Conservation (phyloP, 164 flowering plant genomes). For the Tinospora cordifolia region DNA sequence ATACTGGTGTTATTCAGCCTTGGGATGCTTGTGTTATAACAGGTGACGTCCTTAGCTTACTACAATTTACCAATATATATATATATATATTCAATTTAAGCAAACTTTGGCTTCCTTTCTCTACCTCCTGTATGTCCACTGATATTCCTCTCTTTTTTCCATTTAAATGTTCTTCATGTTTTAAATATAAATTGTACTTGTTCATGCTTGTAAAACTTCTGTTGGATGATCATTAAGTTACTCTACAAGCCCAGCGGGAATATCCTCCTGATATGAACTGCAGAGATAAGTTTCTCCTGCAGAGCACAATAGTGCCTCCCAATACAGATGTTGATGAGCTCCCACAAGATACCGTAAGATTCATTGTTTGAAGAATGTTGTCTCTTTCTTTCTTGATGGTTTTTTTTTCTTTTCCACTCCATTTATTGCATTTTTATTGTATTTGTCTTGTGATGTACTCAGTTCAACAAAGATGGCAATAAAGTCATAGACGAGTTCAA, state of each 20-base stretch:
- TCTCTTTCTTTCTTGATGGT: neutral
- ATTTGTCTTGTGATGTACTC: constrained; percentile 10
- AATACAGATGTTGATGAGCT: constrained; percentile 67
- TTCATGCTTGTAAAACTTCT: constrained; percentile 5
- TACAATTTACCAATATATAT: neutral
- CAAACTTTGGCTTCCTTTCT: neutral
- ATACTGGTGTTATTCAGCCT: constrained; percentile 75
- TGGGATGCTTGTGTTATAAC: constrained; percentile 76
- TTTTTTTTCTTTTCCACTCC: constrained; percentile 2
- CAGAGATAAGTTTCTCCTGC: constrained; percentile 90
- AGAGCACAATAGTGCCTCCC: constrained; percentile 64
- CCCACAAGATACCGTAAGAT: constrained; percentile 66
- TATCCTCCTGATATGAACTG: constrained; percentile 81
- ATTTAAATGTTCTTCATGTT: neutral
- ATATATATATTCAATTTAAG: neutral
- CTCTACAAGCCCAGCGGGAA: constrained; percentile 80
- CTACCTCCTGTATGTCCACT: neutral
- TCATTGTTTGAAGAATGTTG: constrained; percentile 3
- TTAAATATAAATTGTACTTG: neutral
- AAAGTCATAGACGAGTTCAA: constrained; percentile 62
- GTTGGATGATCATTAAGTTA: constrained; percentile 40
- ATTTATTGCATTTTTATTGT: neutral
- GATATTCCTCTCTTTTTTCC: neutral
- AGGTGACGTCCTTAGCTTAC: constrained; percentile 41
- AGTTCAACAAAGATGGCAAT: constrained; percentile 74